Base-by-base conservation (phyloP, 1,139 yeast genomes). In the Yamadazyma buinensis region DNA sequence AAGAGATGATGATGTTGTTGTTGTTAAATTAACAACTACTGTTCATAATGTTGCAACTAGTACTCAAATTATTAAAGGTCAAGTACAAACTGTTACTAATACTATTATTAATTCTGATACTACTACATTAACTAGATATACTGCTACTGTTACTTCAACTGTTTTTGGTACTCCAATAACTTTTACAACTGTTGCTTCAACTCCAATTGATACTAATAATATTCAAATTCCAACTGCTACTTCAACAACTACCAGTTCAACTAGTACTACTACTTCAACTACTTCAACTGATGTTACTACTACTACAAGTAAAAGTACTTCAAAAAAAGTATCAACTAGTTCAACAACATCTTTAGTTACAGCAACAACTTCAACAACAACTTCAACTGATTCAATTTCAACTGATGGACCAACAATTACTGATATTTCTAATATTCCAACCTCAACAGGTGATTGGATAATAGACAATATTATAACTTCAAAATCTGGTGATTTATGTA, bases 121-220 rank as follows among this genome's bases (percentile, higher is more conserved):
- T 15, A 49, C 57, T 24, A 69, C 75, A 13, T 57, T 60, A 30
- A 69, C 75, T 18, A 54, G 58, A 30, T 69, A 67, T 47, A 69
- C 75, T 25, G 72, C 74, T 11, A 69, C 75, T 7, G 68, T 63
- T 29, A 68, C 73, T 7, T 58, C 65, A 3, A 67, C 73, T 11
- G 61, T 68, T 14, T 60, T 61, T 40, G 74, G 74, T 19, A 51
- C 57, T 15, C 63, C 65, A n/a, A 45, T 53, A 28, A 64, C 69
- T 21, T 67, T 47, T 45, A 57, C 67, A 17, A 65, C 72, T 10
- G 66, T 64, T 32, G 66, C 64, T 12, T 47, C 59, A 19, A 59
- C 68, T 21, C 67, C 72, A 35, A 51, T 61, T 37, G 47, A 42
- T 35, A 44, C 44, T 18, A 29, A 37, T 3, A 26, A 40, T 22